Percentiles rank a stretch among this genome's conserved stretches.
phyloP scores from a whole-genome alignment of 2,329 filamentous ascomycete genomes.

The Stemphylium beticola region DNA sequence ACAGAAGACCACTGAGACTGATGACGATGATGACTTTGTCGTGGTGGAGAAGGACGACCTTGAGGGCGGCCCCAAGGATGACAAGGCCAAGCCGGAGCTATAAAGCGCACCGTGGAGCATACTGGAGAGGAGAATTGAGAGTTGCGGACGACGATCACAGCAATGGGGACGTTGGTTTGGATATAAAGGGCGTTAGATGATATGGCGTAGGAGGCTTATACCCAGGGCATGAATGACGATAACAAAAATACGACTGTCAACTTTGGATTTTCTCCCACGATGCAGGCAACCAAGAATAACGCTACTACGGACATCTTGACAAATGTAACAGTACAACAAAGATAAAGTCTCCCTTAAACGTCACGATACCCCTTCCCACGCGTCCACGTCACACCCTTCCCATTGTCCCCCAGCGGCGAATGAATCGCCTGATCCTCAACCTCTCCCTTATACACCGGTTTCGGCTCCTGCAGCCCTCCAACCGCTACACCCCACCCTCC shows the following conservation, averaged over 20 bases:
- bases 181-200: neutral
- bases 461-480: neutral
- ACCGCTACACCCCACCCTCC: no score
- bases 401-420: neutral
- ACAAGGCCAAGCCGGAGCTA: slow-evolving; percentile 21
- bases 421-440: neutral
- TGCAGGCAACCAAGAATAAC: neutral
- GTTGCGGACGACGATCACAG: no score
- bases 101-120: neutral
- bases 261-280: no score
- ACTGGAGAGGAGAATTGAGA: no score
- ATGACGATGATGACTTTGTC: slow-evolving; percentile 45
- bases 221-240: slow-evolving; percentile 6
- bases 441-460: neutral
- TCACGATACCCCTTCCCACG: neutral
- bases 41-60: slow-evolving; percentile 37
- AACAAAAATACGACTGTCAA: neutral
- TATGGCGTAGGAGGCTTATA: slow-evolving; percentile 9
- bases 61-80: slow-evolving; percentile 30
- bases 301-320: neutral
- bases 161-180: neutral
- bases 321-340: neutral
- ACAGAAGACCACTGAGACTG: slow-evolving; percentile 48
- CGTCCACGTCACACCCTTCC: neutral
- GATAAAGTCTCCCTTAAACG: no score